Conservation (phyloP, 2,329 filamentous ascomycete species). For the Neurospora sp. region DNA sequence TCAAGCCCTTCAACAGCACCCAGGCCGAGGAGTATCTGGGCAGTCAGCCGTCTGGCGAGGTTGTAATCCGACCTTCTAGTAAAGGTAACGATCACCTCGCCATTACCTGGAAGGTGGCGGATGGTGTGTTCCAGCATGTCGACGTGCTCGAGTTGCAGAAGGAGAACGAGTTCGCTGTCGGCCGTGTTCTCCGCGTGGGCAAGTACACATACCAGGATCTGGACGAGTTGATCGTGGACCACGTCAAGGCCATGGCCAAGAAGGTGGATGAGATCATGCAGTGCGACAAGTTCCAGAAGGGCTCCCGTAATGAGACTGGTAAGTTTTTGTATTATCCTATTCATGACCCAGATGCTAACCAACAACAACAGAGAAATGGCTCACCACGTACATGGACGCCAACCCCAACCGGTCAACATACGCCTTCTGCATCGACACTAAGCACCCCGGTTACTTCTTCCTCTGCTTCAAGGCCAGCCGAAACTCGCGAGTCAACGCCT, state of each 20-base stretch:
- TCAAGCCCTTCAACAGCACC: conserved; percentile 82
- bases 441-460: conserved; percentile 88
- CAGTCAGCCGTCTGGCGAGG: conserved; percentile 74
- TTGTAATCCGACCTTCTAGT: conserved; percentile 89
- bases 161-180: conserved; percentile 91
- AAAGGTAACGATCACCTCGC: conserved; percentile 93
- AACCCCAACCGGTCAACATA: conserved; percentile 92
- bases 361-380: conserved; percentile 63
- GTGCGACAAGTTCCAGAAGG: conserved; percentile 86
- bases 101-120: conserved; percentile 95
- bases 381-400: conserved; percentile 89
- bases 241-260: conserved; percentile 94
- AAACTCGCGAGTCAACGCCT: conserved; percentile 60
- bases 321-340: conserved; percentile 30
- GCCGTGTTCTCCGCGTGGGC: conserved; percentile 72
- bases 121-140: conserved; percentile 94
- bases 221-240: conserved; percentile 92
- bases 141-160: conserved; percentile 96
- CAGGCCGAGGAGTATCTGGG: conserved; percentile 92
- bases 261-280: conserved; percentile 96
- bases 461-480: conserved; percentile 92
- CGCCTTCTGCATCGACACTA: conserved; percentile 87
- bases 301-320: conserved; percentile 75
- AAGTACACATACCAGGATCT: conserved; percentile 92
- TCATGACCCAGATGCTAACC: conserved; percentile 15